Conservation (phyloP, 2,329 filamentous ascomycete genomes). For the Neobulgaria alba region DNA sequence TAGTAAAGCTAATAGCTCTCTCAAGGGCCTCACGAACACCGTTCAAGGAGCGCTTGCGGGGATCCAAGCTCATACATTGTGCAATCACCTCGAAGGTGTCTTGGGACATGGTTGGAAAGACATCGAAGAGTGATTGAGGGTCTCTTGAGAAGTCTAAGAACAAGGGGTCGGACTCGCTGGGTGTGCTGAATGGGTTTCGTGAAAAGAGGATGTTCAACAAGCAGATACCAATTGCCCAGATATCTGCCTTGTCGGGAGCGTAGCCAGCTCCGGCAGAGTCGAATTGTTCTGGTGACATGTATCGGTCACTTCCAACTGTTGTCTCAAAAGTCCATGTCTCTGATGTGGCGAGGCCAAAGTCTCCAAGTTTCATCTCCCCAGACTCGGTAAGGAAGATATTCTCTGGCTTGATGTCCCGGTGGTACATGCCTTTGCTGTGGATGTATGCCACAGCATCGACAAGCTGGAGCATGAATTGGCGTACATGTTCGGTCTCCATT, state of each 20-base stretch:
- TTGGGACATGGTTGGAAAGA: conserved; percentile 97
- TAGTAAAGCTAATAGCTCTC: conserved; percentile 84
- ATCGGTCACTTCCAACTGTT: conserved; percentile 93
- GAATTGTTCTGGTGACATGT: conserved; percentile 98
- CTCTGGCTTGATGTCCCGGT: conserved; percentile 98
- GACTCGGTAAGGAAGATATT: conserved; percentile 91
- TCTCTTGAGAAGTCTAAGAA: conserved; percentile 91
- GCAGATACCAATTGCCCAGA: conserved; percentile 97
- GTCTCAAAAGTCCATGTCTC: conserved; percentile 87
- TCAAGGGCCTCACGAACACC: conserved; percentile 70
- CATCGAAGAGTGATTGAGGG: conserved; percentile 92
- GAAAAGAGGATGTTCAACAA: conserved; percentile 94
- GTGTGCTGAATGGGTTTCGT: conserved; percentile 88
- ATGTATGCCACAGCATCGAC: conserved; percentile 84
- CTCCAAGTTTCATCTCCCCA: conserved; percentile 90
- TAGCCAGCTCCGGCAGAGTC: conserved; percentile 83
- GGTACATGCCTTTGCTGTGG: conserved; percentile 84
- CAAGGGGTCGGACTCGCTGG: conserved; percentile 81
- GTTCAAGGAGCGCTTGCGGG: conserved; percentile 73
- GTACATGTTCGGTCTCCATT: conserved; percentile 90
- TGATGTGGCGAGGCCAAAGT: conserved; percentile 87
- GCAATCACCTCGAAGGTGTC: conserved; percentile 93
- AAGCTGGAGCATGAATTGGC: conserved; percentile 93
- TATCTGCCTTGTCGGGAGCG: conserved; percentile 84
- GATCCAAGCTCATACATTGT: conserved; percentile 85